Evolutionary conservation across 2,329 filamentous ascomycete genomes (phyloP).

Genomic region (Xylaria sp.): DNA sequence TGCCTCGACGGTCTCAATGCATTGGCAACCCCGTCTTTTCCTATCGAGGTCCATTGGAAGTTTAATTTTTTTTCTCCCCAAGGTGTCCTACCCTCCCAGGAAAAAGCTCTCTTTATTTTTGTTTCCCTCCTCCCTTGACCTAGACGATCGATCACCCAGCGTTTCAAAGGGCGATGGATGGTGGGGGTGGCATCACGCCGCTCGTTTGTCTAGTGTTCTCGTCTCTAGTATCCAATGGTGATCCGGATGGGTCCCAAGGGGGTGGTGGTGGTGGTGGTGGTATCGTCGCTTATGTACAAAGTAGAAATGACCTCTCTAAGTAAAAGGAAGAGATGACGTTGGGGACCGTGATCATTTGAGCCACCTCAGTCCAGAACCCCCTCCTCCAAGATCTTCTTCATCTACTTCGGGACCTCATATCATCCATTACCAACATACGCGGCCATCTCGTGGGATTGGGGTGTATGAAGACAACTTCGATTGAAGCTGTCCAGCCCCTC

Average conservation of each 20-base stretch:
- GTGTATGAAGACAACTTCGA: background rate
- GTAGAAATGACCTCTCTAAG: background rate
- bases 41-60: no score
- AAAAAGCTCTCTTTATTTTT: slow-evolving; percentile 1
- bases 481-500: background rate
- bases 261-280: no score
- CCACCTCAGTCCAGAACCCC: background rate
- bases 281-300: background rate
- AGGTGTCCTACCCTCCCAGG: background rate
- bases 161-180: background rate
- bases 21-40: no score
- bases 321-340: background rate
- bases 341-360: background rate
- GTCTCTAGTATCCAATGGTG: background rate
- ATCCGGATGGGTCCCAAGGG: background rate
- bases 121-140: background rate
- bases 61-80: background rate
- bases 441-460: background rate
- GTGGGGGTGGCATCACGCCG: no score
- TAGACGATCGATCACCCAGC: background rate
- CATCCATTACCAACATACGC: background rate
- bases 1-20: no score
- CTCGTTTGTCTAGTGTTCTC: background rate
- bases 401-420: background rate
- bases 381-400: no score